Evolutionary conservation across 306 rosid species (phyloP).

Genomic region (Leucaena leucocephala): DNA sequence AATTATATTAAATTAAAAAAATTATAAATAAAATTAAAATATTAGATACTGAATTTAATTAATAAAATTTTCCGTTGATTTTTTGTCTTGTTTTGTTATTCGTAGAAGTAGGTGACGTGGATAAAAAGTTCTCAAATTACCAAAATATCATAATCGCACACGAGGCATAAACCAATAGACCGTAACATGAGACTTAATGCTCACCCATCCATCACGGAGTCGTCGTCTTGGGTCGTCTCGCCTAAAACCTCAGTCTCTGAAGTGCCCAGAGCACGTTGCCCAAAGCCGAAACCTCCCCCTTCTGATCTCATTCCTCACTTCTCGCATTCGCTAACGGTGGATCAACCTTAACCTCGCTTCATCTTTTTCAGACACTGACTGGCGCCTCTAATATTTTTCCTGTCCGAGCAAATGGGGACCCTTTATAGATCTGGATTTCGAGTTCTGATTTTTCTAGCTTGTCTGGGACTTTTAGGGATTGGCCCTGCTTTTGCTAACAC

Average conservation of each 20-base stretch:
- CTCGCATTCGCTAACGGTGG: conserved; percentile 35
- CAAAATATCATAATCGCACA: neutral
- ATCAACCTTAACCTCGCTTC: conserved; percentile 16
- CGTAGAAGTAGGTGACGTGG: too few relatives aligned
- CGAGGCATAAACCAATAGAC: neutral
- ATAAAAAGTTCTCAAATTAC: neutral
- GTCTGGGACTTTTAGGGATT: conserved; percentile 40
- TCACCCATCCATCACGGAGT: neutral
- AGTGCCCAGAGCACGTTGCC: neutral
- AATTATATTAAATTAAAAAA: too few relatives aligned
- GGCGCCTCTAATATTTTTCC: neutral
- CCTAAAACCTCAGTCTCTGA: neutral
- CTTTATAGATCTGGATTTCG: conserved; percentile 46
- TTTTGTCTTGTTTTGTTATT: too few relatives aligned
- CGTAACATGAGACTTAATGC: neutral
- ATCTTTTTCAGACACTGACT: conserved; percentile 23
- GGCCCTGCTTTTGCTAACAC: conserved; percentile 43
- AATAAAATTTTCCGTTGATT: too few relatives aligned
- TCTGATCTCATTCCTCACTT: conserved; percentile 4
- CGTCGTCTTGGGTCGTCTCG: conserved; percentile 32
- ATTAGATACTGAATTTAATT: too few relatives aligned
- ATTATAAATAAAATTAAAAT: too few relatives aligned
- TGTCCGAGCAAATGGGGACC: conserved; percentile 45
- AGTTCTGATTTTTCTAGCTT: conserved; percentile 45
- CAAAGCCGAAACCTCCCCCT: neutral